Percentiles rank a stretch among this genome's conserved stretches.
phyloP scores from a whole-genome alignment of 176 grass and related monocot genomes.

The Phragmites australis region DNA sequence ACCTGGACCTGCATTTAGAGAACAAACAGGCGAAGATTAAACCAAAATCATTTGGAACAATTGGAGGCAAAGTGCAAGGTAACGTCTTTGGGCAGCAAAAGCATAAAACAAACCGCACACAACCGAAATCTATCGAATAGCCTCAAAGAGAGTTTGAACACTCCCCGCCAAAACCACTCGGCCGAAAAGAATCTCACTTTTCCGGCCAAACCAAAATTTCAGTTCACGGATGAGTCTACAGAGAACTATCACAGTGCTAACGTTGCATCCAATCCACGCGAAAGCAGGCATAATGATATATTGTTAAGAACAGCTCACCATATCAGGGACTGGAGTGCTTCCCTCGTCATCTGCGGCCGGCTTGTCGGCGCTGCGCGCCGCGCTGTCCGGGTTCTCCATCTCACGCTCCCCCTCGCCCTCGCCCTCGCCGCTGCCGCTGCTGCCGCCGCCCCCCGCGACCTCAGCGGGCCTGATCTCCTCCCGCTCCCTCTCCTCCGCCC shows the following conservation, averaged over 20 bases:
- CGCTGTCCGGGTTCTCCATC: conserved; percentile 73
- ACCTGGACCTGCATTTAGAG: conserved; percentile 68
- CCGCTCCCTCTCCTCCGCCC: conserved; percentile 34
- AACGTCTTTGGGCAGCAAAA: neutral
- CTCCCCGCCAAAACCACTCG: neutral
- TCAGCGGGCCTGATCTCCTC: conserved; percentile 55
- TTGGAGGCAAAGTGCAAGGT: conserved; percentile 1
- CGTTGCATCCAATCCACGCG: neutral
- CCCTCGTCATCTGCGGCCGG: conserved; percentile 59
- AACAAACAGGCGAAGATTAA: conserved; percentile 16
- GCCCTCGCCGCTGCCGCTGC: too few relatives aligned
- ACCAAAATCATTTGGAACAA: conserved; percentile 21
- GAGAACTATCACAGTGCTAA: neutral
- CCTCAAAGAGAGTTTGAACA: neutral
- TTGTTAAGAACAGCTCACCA: conserved; percentile 52
- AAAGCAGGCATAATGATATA: conserved; percentile 1
- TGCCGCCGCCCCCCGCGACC: conserved; percentile 32
- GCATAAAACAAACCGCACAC: neutral
- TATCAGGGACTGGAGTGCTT: conserved; percentile 70
- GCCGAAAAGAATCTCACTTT: neutral
- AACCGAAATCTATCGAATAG: neutral
- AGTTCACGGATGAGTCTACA: neutral
- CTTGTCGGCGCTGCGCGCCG: conserved; percentile 64
- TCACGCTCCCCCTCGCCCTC: conserved; percentile 27
- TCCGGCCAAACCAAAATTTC: conserved; percentile 13